phyloP scores from a whole-genome alignment of 352 stramenopile genomes.

The Phytophthora sojae region DNA sequence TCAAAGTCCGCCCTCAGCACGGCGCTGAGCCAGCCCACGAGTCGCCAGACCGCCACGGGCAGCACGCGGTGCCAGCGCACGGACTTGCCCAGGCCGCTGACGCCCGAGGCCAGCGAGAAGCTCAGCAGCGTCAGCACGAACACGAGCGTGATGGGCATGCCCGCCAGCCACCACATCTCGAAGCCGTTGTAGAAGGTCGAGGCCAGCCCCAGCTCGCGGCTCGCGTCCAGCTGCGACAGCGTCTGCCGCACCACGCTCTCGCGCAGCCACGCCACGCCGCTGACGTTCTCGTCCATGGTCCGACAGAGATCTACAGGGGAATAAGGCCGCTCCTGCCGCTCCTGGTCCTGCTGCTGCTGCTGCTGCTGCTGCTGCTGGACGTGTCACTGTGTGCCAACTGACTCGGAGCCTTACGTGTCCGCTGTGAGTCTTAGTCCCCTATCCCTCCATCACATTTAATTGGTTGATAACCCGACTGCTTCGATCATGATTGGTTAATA shows the following conservation, averaged over 20 bases:
- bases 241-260: slow-evolving; percentile 67
- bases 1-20: slow-evolving; percentile 21
- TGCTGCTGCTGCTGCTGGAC: too few species aligned
- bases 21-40: slow-evolving; percentile 25
- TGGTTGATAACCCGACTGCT: too few species aligned
- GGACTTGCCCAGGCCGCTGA: slow-evolving; percentile 60
- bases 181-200: slow-evolving; percentile 83
- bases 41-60: slow-evolving; percentile 4
- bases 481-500: neutral
- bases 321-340: too few species aligned
- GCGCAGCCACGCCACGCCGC: slow-evolving; percentile 57
- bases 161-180: slow-evolving; percentile 87
- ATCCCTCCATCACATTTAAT: too few species aligned
- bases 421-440: too few species aligned
- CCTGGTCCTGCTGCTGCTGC: too few species aligned
- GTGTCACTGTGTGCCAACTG: slow-evolving; percentile 2
- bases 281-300: slow-evolving; percentile 77
- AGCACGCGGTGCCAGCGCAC: slow-evolving; percentile 38
- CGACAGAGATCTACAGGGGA: neutral
- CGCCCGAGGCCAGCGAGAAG: slow-evolving; percentile 70
- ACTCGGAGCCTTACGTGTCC: slow-evolving; percentile 36
- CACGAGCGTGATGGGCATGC: slow-evolving; percentile 77
- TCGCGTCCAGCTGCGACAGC: slow-evolving; percentile 52
- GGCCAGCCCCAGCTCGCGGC: slow-evolving; percentile 40
- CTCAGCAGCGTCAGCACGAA: slow-evolving; percentile 79